Evolutionary conservation across 768 basidiomycete species (phyloP).

Genomic region (Cystofilobasidium capitatum): DNA sequence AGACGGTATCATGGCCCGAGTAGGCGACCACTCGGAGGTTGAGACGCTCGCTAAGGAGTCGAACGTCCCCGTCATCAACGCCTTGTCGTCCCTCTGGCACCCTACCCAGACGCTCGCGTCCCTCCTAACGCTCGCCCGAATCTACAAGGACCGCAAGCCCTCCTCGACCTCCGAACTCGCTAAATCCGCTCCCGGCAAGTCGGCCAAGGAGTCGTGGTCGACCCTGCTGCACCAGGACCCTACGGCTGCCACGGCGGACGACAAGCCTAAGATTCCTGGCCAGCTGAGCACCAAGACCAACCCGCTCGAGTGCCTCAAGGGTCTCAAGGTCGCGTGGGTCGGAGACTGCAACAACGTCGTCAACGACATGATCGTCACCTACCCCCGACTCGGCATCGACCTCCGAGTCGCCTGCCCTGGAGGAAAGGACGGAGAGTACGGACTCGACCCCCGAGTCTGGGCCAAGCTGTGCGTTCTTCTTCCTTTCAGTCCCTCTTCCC

Average conservation of each 20-base stretch:
- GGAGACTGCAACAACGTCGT: constrained; percentile 92
- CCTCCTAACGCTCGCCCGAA: constrained; percentile 75
- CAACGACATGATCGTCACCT: constrained; percentile 93
- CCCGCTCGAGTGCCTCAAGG: constrained; percentile 52
- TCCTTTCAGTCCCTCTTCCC: neutral
- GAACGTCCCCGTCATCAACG: constrained; percentile 88
- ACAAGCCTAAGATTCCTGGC: no score
- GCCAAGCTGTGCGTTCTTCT: constrained; percentile 56
- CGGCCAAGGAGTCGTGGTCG: constrained; percentile 16
- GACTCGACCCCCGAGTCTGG: constrained; percentile 56
- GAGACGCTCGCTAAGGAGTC: constrained; percentile 90
- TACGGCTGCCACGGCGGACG: neutral
- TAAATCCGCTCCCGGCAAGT: neutral
- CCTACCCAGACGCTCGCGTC: constrained; percentile 94
- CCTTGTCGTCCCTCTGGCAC: constrained; percentile 90
- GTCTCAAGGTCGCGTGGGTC: constrained; percentile 83
- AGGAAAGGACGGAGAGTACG: constrained; percentile 38
- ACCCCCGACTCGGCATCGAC: constrained; percentile 79
- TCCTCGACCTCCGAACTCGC: constrained; percentile 30
- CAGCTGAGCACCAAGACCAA: constrained; percentile 1
- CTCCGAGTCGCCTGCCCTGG: constrained; percentile 73
- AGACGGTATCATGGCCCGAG: constrained; percentile 92
- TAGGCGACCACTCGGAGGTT: constrained; percentile 83
- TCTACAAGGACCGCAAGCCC: constrained; percentile 31
- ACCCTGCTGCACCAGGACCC: constrained; percentile 13